phyloP scores from a whole-genome alignment of 345 rosid species.

The Pistacia atlantica region DNA sequence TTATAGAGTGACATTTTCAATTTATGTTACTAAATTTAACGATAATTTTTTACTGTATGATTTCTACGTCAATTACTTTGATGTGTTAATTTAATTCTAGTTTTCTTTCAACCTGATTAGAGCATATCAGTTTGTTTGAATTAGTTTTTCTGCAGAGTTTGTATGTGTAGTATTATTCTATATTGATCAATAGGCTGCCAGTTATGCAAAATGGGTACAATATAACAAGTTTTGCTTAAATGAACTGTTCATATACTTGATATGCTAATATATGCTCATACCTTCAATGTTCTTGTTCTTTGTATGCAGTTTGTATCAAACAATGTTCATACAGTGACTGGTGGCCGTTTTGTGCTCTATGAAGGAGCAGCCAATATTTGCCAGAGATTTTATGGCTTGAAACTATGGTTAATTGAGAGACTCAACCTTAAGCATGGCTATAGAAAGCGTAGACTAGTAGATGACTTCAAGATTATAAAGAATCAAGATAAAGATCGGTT shows the following conservation, averaged over 20 bases:
- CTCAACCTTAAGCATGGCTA: constrained; percentile 32
- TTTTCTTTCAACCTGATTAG: no score
- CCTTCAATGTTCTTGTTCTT: not conserved
- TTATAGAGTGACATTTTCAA: not conserved
- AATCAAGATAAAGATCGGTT: constrained; percentile 33
- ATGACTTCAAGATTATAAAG: constrained; percentile 39
- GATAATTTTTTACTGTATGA: no score
- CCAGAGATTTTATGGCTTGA: constrained; percentile 49
- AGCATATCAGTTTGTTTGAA: no score
- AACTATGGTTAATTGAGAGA: constrained; percentile 43
- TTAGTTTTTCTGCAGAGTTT: no score
- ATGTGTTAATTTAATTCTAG: no score
- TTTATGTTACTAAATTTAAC: not conserved
- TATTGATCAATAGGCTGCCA: not conserved
- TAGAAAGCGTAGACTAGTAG: constrained; percentile 27
- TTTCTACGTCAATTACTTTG: no score
- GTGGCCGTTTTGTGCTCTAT: constrained; percentile 32
- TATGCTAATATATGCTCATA: not conserved
- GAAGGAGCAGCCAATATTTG: constrained; percentile 44
- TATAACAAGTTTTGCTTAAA: not conserved
- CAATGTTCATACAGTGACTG: constrained; percentile 25
- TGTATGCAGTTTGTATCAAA: constrained; percentile 38
- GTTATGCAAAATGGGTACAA: not conserved
- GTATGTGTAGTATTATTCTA: not conserved
- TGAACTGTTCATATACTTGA: not conserved